phyloP scores from a whole-genome alignment of 805 yeast species.

The Myxozyma udenii region DNA sequence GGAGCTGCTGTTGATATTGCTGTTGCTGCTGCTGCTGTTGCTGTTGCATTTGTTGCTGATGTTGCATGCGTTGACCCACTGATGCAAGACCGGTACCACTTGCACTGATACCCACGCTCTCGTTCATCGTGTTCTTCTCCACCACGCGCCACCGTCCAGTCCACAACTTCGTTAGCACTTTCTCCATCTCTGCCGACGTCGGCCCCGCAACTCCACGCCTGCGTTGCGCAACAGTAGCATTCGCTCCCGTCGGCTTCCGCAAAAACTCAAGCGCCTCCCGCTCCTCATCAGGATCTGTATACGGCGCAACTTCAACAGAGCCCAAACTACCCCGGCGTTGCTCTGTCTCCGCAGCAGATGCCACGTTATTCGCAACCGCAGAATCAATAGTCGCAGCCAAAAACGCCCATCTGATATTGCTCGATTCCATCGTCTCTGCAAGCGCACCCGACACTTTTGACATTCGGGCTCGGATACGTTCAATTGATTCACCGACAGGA shows the following conservation, averaged over 20 bases:
- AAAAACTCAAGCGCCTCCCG: conserved; percentile 2
- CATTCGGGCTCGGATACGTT: conserved; percentile 20
- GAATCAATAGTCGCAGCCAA: neutral
- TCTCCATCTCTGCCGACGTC: conserved; percentile 12
- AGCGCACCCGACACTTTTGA: conserved; percentile 1
- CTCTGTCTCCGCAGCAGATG: neutral
- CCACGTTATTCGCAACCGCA: neutral
- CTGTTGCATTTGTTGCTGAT: neutral
- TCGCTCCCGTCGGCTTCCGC: neutral
- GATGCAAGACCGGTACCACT: neutral
- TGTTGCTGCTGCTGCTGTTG: conserved; percentile 3
- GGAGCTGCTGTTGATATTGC: neutral
- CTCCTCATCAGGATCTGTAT: neutral
- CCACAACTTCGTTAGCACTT: conserved; percentile 21
- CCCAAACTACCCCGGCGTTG: too few species aligned
- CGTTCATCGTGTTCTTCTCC: too few species aligned
- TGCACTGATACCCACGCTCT: neutral
- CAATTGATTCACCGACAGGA: conserved; percentile 24
- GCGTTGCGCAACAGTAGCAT: too few species aligned
- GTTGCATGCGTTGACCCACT: neutral
- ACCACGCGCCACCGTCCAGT: conserved; percentile 23
- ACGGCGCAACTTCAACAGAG: neutral
- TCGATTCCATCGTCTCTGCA: conserved; percentile 3
- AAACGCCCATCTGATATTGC: conserved; percentile 11
- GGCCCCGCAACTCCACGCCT: too few species aligned